These are phyloP conservation scores for Microascus cirrosus DNA, from an alignment of 2,329 filamentous ascomycete species.

Conservation along the genomic window DNA sequence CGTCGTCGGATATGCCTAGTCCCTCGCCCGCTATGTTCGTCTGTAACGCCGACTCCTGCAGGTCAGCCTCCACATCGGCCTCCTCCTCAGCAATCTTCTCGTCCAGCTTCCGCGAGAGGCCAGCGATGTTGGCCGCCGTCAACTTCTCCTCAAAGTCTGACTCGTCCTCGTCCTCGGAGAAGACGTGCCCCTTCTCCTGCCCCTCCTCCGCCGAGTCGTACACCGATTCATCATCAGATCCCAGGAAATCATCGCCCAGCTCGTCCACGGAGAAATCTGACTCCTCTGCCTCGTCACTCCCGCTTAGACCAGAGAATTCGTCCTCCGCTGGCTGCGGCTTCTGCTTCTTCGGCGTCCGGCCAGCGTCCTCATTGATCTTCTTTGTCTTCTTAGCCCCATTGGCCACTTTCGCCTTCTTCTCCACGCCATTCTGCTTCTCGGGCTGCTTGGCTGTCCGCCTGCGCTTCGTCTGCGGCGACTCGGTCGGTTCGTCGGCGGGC, in stretches of 20 bases:
- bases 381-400: constrained; percentile 15
- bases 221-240: constrained; percentile 39
- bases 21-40: constrained; percentile 82
- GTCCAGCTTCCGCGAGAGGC: constrained; percentile 78
- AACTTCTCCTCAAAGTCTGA: constrained; percentile 82
- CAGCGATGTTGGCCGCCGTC: constrained; percentile 92
- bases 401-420: constrained; percentile 20
- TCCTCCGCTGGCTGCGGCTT: constrained; percentile 19
- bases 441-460: constrained; percentile 21
- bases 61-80: constrained; percentile 72
- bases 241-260: constrained; percentile 49
- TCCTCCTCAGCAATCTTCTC: constrained; percentile 65
- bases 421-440: constrained; percentile 20
- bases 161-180: constrained; percentile 89
- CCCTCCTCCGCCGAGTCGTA: constrained; percentile 62
- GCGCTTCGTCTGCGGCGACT: constrained; percentile 54
- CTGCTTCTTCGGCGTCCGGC: constrained; percentile 18
- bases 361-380: constrained; percentile 2
- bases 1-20: constrained; percentile 36
- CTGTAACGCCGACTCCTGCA: constrained; percentile 76
- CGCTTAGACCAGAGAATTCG: constrained; percentile 25
- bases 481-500: constrained; percentile 47
- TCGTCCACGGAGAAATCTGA: constrained; percentile 29
- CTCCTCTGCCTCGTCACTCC: constrained; percentile 31
- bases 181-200: constrained; percentile 51